A percentile compares a stretch with the other conserved stretches of the same genome.
phyloP scores from a whole-genome alignment of 352 stramenopile genomes.

The Globisporangium apiculatum region DNA sequence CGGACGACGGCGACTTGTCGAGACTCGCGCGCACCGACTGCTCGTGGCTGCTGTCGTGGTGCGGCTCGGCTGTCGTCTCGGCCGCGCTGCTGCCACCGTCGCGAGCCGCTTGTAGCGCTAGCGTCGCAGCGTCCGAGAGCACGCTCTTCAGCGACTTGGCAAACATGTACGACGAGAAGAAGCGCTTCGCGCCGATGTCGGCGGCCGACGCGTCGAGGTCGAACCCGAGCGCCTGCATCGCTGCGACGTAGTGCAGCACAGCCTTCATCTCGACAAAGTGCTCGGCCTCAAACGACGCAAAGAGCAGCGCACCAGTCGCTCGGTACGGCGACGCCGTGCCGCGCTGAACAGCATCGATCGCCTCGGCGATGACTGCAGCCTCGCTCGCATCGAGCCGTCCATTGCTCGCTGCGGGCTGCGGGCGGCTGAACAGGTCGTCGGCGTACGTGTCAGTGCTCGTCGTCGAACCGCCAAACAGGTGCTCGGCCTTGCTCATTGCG shows the following conservation, averaged over 20 bases:
- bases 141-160: slow-evolving; percentile 44
- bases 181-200: slow-evolving; percentile 70
- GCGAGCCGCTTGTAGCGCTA: slow-evolving; percentile 6
- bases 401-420: not conserved
- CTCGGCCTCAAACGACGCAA: slow-evolving; percentile 56
- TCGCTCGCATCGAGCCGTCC: slow-evolving; percentile 14
- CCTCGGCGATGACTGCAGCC: slow-evolving; percentile 18
- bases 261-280: slow-evolving; percentile 69
- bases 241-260: slow-evolving; percentile 56
- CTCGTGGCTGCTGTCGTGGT: not conserved
- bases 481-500: slow-evolving; percentile 64
- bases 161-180: slow-evolving; percentile 68
- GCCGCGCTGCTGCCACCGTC: slow-evolving; percentile 10
- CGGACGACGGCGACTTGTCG: slow-evolving; percentile 60
- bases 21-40: slow-evolving; percentile 16
- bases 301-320: slow-evolving; percentile 47
- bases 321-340: slow-evolving; percentile 2
- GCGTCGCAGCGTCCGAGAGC: slow-evolving; percentile 16
- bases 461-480: slow-evolving; percentile 34
- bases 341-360: slow-evolving; percentile 26
- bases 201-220: slow-evolving; percentile 69
- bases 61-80: slow-evolving; percentile 1
- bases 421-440: slow-evolving; percentile 13
- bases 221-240: slow-evolving; percentile 68
- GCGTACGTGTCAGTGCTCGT: not conserved